A percentile compares a stretch with the other conserved stretches of the same genome.
phyloP scores from a whole-genome alignment of 352 stramenopile species.

The Peronospora farinosa region DNA sequence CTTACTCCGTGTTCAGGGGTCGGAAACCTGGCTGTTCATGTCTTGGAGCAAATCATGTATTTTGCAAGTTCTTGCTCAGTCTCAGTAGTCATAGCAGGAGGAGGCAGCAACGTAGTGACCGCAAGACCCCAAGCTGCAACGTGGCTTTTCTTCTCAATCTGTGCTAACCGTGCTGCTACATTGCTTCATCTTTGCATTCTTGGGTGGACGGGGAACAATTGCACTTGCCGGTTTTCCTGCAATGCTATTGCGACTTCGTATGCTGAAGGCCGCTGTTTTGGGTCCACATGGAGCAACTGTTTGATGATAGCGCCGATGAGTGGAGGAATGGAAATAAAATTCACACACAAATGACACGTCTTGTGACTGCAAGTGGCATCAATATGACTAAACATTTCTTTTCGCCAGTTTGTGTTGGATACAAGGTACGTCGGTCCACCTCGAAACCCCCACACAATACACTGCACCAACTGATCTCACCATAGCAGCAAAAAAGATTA shows the following conservation, averaged over 20 bases:
- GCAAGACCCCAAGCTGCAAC: background rate
- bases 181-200: conserved; percentile 16
- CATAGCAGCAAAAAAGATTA: background rate
- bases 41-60: too few relatives aligned
- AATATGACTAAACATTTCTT: conserved; percentile 72
- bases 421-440: conserved; percentile 59
- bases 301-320: conserved; percentile 74
- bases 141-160: conserved; percentile 3
- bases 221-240: conserved; percentile 52
- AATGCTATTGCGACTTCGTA: conserved; percentile 69
- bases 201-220: conserved; percentile 41
- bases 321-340: conserved; percentile 76
- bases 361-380: conserved; percentile 50
- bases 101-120: background rate
- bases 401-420: conserved; percentile 55
- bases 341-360: conserved; percentile 61
- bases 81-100: background rate
- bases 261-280: conserved; percentile 52
- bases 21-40: too few relatives aligned
- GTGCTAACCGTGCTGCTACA: background rate
- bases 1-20: too few relatives aligned
- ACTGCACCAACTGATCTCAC: conserved; percentile 57
- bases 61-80: too few relatives aligned
- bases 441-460: conserved; percentile 72
- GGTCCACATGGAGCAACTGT: conserved; percentile 66